A percentile compares a stretch with the other conserved stretches of the same genome.
These are phyloP conservation scores for Colletotrichum aenigma DNA, from an alignment of 2,329 filamentous ascomycete genomes.

Conservation along the genomic window DNA sequence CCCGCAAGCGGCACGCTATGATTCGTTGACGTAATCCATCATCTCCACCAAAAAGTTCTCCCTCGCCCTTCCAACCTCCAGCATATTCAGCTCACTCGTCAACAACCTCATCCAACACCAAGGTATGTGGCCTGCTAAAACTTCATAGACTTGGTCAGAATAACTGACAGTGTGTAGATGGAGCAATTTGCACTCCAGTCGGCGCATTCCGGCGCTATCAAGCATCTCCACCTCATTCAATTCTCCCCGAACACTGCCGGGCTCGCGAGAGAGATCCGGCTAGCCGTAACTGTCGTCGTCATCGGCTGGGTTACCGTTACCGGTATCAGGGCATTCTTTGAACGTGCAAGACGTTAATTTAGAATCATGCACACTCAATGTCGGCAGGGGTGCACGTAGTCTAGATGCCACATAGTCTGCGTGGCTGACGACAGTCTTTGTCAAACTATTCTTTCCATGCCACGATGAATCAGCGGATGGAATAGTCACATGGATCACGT, in stretches of 20 bases:
- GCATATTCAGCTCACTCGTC: neutral
- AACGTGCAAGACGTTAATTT: neutral
- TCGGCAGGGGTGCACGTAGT: neutral
- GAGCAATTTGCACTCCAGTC: constrained; percentile 7
- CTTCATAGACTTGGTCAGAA: neutral
- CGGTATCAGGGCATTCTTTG: neutral
- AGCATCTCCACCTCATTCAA: constrained; percentile 12
- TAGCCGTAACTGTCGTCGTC: constrained; percentile 8
- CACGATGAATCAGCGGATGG: too few relatives aligned
- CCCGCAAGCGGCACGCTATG: neutral
- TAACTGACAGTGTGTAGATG: neutral
- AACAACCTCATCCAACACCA: neutral
- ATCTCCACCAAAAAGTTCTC: neutral
- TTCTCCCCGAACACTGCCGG: neutral
- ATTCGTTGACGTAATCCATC: constrained; percentile 15
- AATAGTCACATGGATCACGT: neutral
- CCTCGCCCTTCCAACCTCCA: neutral
- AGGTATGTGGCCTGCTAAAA: neutral
- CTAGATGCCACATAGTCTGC: neutral
- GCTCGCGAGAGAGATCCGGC: neutral
- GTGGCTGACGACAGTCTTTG: neutral
- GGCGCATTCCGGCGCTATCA: constrained; percentile 15
- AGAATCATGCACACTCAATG: fast-evolving
- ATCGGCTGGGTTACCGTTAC: constrained; percentile 16
- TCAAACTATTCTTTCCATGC: neutral